Conservation (phyloP, 2,329 filamentous ascomycete species). For the Phialophora macrospora region DNA sequence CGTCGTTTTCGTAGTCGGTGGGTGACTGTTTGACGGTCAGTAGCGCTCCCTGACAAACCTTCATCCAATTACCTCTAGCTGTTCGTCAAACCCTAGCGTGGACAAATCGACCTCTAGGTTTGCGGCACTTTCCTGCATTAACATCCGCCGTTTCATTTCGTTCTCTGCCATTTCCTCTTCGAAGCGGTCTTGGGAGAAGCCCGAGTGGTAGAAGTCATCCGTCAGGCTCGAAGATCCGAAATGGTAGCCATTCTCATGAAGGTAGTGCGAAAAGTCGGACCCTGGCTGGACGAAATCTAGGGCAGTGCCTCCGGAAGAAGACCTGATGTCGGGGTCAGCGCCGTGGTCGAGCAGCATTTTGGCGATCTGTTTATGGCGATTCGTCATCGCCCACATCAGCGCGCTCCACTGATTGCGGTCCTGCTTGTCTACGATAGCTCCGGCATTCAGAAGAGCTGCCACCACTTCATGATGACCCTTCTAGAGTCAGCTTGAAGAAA, state of each 20-base stretch:
- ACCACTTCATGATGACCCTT: constrained; percentile 87
- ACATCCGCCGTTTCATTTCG: constrained; percentile 84
- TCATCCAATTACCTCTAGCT: constrained; percentile 65
- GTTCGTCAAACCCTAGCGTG: constrained; percentile 93
- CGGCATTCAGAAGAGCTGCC: constrained; percentile 78
- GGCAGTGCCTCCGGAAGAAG: constrained; percentile 88
- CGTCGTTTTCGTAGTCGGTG: constrained; percentile 71
- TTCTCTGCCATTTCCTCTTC: constrained; percentile 98
- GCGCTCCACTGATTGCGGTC: constrained; percentile 97
- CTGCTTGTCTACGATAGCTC: constrained; percentile 87
- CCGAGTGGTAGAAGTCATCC: constrained; percentile 87
- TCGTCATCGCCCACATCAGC: constrained; percentile 99
- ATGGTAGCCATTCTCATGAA: constrained; percentile 91
- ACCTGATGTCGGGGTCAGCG: constrained; percentile 94
- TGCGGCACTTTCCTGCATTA: constrained; percentile 99
- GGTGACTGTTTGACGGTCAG: constrained; percentile 50
- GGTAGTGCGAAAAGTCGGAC: constrained; percentile 93
- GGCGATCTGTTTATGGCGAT: constrained; percentile 92
- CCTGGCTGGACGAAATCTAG: constrained; percentile 95
- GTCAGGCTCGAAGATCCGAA: constrained; percentile 47
- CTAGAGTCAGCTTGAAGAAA: constrained; percentile 5
- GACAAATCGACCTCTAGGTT: constrained; percentile 96
- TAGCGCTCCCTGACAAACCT: not conserved
- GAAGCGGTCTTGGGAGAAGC: constrained; percentile 89
- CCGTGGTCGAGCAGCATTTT: constrained; percentile 91